phyloP scores from a whole-genome alignment of 1,139 yeast genomes.

The Candida mesenterica region DNA sequence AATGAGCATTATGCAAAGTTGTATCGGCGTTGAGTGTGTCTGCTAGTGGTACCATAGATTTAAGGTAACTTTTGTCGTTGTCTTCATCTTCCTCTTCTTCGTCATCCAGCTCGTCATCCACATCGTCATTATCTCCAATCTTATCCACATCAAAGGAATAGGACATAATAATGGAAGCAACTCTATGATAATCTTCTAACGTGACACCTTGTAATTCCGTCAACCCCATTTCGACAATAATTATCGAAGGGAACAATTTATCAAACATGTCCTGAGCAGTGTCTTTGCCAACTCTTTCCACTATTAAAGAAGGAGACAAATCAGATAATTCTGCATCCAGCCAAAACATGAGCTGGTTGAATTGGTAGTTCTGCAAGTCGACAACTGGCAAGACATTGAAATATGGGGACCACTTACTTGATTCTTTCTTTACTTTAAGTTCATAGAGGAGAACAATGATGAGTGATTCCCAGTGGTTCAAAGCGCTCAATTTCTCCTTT shows the following conservation, averaged over 20 bases:
- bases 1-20: conserved; percentile 69
- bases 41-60: conserved; percentile 92
- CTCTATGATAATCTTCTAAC: conserved; percentile 59
- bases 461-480: conserved; percentile 76
- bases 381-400: conserved; percentile 64
- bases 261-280: conserved; percentile 62
- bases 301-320: conserved; percentile 69
- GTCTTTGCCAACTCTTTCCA: conserved; percentile 67
- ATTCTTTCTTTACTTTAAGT: conserved; percentile 32
- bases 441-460: conserved; percentile 69
- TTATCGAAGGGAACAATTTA: conserved; percentile 25
- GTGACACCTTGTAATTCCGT: conserved; percentile 34
- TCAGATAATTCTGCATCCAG: conserved; percentile 44
- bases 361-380: conserved; percentile 30
- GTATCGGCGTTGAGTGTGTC: conserved; percentile 90
- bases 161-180: conserved; percentile 60
- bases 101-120: conserved; percentile 14
- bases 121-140: conserved; percentile 20
- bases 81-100: conserved; percentile 9
- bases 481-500: conserved; percentile 34
- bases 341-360: conserved; percentile 85
- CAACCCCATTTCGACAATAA: conserved; percentile 23
- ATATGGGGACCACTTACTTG: conserved; percentile 68
- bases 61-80: conserved; percentile 34
- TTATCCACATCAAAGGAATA: conserved; percentile 42